Evolutionary conservation across 805 yeast species (phyloP), one percentile per base, ranked within the genome.

Genomic region (Saccharomycopsis fibuligera): DNA sequence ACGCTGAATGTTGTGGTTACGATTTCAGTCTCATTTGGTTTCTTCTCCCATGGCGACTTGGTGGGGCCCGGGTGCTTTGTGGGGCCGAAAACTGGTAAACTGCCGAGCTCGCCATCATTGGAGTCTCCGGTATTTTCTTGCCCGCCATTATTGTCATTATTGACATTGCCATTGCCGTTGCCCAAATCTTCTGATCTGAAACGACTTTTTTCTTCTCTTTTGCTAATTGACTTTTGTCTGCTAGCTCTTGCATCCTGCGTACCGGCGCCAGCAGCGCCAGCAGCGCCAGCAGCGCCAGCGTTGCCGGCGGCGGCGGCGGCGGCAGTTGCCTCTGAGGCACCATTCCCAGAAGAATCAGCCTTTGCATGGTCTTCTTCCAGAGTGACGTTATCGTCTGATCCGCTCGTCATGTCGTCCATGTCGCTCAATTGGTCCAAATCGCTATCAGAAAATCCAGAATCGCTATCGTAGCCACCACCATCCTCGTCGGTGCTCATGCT

Each of bases 1-100:
- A 86, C 86, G 39, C 69, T 63, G 5, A 83, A 64, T 0, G 60
- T 59, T 6, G 75, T 79, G 43, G 81, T 83, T 10, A 66, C 62
- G 36, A 86, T 70, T 50, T 80, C 71, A 2, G 73, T 73, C 51
- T 83, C 90, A 9, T 69, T 71, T 1, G 71, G 54, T 5, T 66
- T 68, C 19, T 73, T 69, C 12, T 60, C 65, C 58, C 77, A 78
- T 2, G 48, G 69, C 60, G 62, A 57, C 24, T 58, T 61, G 0
- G 83, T 79, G 3, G 83, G 78, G 3, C 67, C 60, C 14, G 59
- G 46, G 49, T 68, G 73, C 22, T 54, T 53, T 37, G 51, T 42
- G 2, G 73, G 70, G 0, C 78, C 79, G 14, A 64, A 60, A 8
- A 60, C 56, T 6, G 70, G 63, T 12, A 73, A 58, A 2, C 75